Evolutionary conservation across 2,329 filamentous ascomycete genomes (phyloP).

Genomic region (Tympanopsis confertula): DNA sequence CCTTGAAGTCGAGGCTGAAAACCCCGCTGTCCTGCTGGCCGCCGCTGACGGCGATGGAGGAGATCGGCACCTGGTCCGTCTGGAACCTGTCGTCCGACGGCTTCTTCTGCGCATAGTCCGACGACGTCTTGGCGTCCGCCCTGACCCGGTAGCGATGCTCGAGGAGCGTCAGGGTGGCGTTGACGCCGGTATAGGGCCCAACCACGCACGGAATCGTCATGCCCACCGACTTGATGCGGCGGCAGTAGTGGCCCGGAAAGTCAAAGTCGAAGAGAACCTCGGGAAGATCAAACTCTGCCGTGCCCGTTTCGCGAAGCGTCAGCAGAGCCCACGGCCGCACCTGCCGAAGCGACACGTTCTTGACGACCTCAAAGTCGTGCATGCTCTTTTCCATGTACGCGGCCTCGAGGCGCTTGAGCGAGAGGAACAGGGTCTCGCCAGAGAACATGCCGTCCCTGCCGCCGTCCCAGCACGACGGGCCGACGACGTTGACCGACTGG

Average conservation of each 20-base stretch:
- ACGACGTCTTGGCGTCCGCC: conserved; percentile 2
- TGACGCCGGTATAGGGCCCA: conserved; percentile 16
- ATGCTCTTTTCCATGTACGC: conserved; percentile 9
- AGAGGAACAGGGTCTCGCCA: conserved; percentile 12
- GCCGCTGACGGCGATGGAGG: conserved; percentile 12
- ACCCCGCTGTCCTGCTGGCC: conserved; percentile 17
- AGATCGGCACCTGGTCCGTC: conserved; percentile 10
- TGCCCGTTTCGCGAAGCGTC: conserved; percentile 9
- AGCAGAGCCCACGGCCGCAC: conserved; percentile 13
- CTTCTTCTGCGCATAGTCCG: conserved; percentile 1
- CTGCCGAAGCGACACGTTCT: conserved; percentile 17
- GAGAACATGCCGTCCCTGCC: conserved; percentile 12
- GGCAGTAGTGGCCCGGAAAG: conserved; percentile 25
- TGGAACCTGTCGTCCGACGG: conserved; percentile 7
- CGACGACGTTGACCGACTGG: conserved; percentile 13
- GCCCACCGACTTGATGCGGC: conserved; percentile 18
- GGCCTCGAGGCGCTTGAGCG: conserved; percentile 12
- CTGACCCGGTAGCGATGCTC: conserved; percentile 5
- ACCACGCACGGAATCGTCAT: conserved; percentile 17
- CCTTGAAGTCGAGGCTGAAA: conserved; percentile 18
- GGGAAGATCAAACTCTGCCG: conserved; percentile 11
- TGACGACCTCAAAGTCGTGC: conserved; percentile 16
- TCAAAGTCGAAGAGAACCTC: conserved; percentile 23
- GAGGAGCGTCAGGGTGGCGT: conserved; percentile 10
- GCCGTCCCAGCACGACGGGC: conserved; percentile 11